Evolutionary conservation across 2,329 filamentous ascomycete species (phyloP).

Genomic region (Botryotinia convoluta): DNA sequence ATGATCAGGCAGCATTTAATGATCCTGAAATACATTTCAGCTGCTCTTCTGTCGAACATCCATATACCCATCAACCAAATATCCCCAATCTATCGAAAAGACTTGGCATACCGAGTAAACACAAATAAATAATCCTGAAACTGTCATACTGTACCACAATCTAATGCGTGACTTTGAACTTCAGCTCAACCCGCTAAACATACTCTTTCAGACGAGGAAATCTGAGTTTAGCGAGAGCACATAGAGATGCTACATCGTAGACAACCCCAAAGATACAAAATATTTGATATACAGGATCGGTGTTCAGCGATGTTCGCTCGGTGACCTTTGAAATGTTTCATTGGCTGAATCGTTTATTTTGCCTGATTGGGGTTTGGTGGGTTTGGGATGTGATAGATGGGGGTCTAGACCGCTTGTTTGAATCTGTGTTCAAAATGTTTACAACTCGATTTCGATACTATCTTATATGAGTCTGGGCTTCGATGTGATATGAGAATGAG

Average conservation of each 20-base stretch:
- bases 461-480: neutral
- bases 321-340: constrained; percentile 5
- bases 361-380: constrained; percentile 24
- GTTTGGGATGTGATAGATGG: neutral
- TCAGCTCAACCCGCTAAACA: constrained; percentile 15
- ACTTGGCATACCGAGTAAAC: neutral
- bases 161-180: constrained; percentile 10
- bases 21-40: constrained; percentile 4
- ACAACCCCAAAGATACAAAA: neutral
- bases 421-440: neutral
- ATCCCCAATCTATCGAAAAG: neutral
- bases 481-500: neutral
- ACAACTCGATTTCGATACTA: neutral
- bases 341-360: constrained; percentile 29
- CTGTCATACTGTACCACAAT: neutral
- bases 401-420: constrained; percentile 23
- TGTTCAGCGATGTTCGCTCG: constrained; percentile 15
- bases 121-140: neutral
- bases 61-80: neutral
- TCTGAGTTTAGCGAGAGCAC: neutral
- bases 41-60: neutral
- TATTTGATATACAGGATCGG: neutral
- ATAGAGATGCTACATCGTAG: neutral
- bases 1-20: constrained; percentile 3
- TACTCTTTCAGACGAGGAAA: neutral